Evolutionary conservation across 768 basidiomycete genomes (phyloP).

Genomic region (Trametes elegans): DNA sequence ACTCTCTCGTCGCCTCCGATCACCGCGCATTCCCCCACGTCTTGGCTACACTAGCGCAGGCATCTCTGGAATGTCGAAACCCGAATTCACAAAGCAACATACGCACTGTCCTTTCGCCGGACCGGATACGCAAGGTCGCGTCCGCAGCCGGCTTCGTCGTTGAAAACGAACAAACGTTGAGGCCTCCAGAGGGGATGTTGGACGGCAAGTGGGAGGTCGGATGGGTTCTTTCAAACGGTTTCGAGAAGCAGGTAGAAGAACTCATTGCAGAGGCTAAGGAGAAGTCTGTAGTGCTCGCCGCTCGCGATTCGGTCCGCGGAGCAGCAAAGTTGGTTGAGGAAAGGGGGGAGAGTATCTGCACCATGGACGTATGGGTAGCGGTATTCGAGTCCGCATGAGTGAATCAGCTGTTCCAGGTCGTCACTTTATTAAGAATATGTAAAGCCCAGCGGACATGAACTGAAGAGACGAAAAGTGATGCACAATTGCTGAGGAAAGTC

Average conservation of each 20-base stretch:
- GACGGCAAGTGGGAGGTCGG: conserved; percentile 39
- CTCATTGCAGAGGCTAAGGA: conserved; percentile 32
- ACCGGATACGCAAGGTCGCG: conserved; percentile 30
- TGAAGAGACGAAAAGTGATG: background rate
- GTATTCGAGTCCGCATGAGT: background rate
- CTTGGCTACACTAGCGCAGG: conserved; percentile 37
- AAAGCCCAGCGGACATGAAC: too few relatives aligned
- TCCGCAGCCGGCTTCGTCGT: conserved; percentile 25
- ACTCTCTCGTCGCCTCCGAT: conserved; percentile 27
- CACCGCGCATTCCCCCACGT: conserved; percentile 32
- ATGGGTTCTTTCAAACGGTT: conserved; percentile 23
- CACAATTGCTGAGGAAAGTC: too few relatives aligned
- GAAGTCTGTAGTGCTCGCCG: conserved; percentile 30
- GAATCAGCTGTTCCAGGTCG: background rate
- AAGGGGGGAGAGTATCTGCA: conserved; percentile 13
- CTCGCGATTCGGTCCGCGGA: conserved; percentile 30
- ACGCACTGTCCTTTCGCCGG: conserved; percentile 36
- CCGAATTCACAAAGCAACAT: conserved; percentile 31
- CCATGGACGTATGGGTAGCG: conserved; percentile 23
- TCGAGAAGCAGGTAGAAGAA: conserved; percentile 27
- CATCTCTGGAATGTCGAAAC: conserved; percentile 34
- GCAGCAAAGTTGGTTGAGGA: conserved; percentile 11
- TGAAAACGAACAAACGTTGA: conserved; percentile 23
- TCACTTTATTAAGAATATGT: too few relatives aligned
- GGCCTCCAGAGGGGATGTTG: conserved; percentile 25